Evolutionary conservation across 73 alveolate species (phyloP), one percentile per base, ranked within the genome.

Genomic region (Paramecium sexaurelia): DNA sequence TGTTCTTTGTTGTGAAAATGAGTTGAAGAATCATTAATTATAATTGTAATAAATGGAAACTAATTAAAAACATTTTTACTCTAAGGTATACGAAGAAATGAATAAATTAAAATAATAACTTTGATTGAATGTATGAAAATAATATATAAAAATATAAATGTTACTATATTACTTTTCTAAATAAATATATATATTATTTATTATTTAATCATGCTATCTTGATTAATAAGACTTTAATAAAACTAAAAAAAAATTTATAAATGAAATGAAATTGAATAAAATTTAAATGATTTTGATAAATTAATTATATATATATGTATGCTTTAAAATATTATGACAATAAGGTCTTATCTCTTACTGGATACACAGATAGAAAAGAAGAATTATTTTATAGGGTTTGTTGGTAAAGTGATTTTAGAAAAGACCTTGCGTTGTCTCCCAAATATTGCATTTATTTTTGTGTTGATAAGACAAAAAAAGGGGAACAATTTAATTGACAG

Each of bases 321-420:
- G 67, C 67, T 47, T 7, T 17, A 47, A 47, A 47, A 47, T 47
- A 47, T 55, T 95, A 91, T 47, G 71, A 55, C 41, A 91, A 83
- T 61, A 93, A 95, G 75, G 17, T 68, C 10, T 56, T 95, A 15
- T 92, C 94, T 17, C 20, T 95, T 20, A 95, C 98, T 20, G 98
- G 98, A 40, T 84, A 92, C 82, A 93, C 98, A 27, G 85, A 56
- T 69, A 32, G 36, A 20, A 22, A 17, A 4, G 67, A 11, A 32
- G 27, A 2, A 69, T 32, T 2, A 32, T 20, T 27, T n/a, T 4
- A 20, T 32, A 69, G 98, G 98, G 29, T 95, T 95, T 85, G 88
- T 95, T 55, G 98, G 98, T 83, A 95, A 95, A 88, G 98, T 95
- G 55, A n/a, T 94, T 5, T 92, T 94, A 22, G 98, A 95, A 87